Base-by-base conservation (phyloP, 2,329 filamentous ascomycete genomes). In the Aspergillus jensenii region DNA sequence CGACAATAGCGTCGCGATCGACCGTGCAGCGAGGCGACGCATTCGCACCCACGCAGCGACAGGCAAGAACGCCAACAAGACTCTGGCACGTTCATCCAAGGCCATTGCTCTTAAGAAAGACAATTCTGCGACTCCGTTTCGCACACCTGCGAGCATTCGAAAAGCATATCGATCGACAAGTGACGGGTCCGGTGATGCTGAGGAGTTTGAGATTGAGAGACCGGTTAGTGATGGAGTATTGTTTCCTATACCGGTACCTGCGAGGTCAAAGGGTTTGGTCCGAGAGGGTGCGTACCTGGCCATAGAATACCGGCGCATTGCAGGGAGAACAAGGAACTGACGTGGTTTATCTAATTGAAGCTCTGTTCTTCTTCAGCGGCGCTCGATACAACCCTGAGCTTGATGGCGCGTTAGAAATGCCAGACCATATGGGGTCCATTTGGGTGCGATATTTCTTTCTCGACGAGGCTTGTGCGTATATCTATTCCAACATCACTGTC, bases 401-500 rank as follows among this genome's bases (percentile, higher is more conserved):
- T 8, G 52, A 54, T n/a, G 33, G 52, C 15, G 52, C 52, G 4
- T 19, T 54, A 12, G 35, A 47, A 5, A 41, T 19, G 3, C 52
- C 52, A 14, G 44, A 54, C n/a, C n/a, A 47, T 5, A 48, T 35
- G 52, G 14, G 41, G 4, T 40, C 43, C 14, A 33, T 54, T 11
- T 54, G 52, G 52, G 21, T 54, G n/a, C 43, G 43, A 15, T 48
- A 40, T 48, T 40, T 54, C 21, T 54, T 54, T 40, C 17, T 40
- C 11, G 52, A 54, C n/a, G 52, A 54, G 33, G 52, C 52, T 40
- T 54, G 52, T 54, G 23, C 9, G 43, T 54, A 40, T 31, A 15
- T n/a, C 27, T n/a, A 15, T 25, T 15, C 33, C 8, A 21, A 19
- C 21, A 41, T 41, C 8, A n/a, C n/a, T 12, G 14, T 25, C 4